Conservation (phyloP, 2,329 filamentous ascomycete species). For the Fusarium graminum region DNA sequence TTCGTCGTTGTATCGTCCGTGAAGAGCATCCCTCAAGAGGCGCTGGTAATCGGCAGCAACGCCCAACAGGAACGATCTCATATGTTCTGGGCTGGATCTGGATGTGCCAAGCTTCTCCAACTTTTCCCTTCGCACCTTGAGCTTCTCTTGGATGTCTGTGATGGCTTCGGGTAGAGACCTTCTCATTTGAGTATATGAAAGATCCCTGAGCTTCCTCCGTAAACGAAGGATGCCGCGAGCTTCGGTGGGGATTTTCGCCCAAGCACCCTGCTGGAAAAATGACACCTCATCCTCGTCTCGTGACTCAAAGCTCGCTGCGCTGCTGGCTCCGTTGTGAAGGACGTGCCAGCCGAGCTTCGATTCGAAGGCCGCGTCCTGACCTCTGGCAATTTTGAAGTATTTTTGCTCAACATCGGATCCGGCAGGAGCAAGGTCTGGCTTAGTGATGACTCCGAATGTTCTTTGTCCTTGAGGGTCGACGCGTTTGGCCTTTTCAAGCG, state of each 20-base stretch:
- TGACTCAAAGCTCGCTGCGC: neutral
- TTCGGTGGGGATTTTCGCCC: slow-evolving; percentile 39
- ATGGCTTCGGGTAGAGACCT: slow-evolving; percentile 47
- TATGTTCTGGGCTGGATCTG: slow-evolving; percentile 45
- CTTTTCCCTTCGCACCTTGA: slow-evolving; percentile 37
- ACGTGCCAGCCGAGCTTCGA: neutral
- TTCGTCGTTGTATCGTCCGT: slow-evolving; percentile 50
- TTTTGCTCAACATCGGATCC: slow-evolving; percentile 14
- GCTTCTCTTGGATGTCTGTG: slow-evolving; percentile 46
- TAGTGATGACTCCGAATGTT: slow-evolving; percentile 1
- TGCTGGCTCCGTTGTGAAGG: neutral
- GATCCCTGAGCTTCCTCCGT: slow-evolving; percentile 52
- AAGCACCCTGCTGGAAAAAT: neutral
- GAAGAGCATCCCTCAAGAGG: slow-evolving; percentile 47
- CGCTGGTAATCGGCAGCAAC: slow-evolving; percentile 55
- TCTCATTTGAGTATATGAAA: slow-evolving; percentile 51
- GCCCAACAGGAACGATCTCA: slow-evolving; percentile 52
- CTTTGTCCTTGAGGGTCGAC: neutral
- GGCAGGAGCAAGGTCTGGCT: neutral
- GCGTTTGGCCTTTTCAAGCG: neutral
- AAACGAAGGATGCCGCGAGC: slow-evolving; percentile 52
- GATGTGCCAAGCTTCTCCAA: slow-evolving; percentile 41
- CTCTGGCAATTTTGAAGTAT: neutral
- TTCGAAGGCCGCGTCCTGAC: neutral
- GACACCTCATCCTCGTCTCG: neutral